Evolutionary conservation across 2,329 filamentous ascomycete species (phyloP), one percentile per base, ranked within the genome.

Genomic region (Aspergillus sp.): DNA sequence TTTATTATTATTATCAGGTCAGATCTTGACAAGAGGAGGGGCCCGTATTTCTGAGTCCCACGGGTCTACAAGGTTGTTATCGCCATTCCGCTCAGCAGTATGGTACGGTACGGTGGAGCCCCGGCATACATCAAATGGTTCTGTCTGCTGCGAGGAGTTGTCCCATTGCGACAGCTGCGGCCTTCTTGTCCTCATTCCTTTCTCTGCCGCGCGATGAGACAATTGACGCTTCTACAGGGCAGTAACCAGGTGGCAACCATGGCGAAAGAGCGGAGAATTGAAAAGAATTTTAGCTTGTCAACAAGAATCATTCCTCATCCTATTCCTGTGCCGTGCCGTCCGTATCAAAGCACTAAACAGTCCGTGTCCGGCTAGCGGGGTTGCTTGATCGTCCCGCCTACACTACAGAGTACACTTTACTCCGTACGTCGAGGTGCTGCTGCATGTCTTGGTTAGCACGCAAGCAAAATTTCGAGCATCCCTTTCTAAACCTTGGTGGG

Each of bases 71-170:
- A 59, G 60, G 62, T 27, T 41, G 23, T 41, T 51, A 40, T 51
- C 21, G 24, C 7, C n/a, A 31, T 19, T 17, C 47, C 58, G 33
- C 37, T 21, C 45, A 48, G 41, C 21, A 39, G 56, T 63, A 64
- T 54, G 48, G 55, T 65, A 64, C 58, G 59, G 60, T 65, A 64
- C 55, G 23, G 57, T 59, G 60, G 62, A 52, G 58, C 59, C 60
- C 27, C 21, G 27, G 45, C 39, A 51, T 51, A 41, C 43, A 49
- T 54, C 41, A 27, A 27, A 46, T 37, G 31, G 35, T 52, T 43
- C 47, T 56, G 39, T 52, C 48, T 48, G 55, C 31, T 45, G 55
- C 45, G 55, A 57, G 55, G 55, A 57, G 55, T 57, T 37, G 33
- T 8, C 27, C 44, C 17, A 46, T 50, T 40, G 27, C 31, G 8